Conservation (phyloP, 495 filamentous ascomycete genomes). For the Penicillium salamii region DNA sequence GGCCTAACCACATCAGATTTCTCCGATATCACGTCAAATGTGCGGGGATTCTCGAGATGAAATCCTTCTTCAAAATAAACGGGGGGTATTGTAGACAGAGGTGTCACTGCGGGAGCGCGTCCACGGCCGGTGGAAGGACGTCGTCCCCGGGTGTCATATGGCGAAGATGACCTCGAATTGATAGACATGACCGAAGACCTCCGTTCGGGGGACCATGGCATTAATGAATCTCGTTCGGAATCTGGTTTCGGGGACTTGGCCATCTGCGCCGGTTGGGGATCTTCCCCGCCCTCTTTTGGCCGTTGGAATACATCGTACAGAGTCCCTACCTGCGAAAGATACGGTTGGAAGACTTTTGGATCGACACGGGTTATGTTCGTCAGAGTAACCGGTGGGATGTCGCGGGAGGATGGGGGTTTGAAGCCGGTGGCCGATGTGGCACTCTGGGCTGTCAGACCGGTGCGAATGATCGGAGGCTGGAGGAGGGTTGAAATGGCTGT, state of each 20-base stretch:
- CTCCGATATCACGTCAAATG: slow-evolving; percentile 96
- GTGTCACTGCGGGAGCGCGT: slow-evolving; percentile 65
- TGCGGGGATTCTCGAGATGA: slow-evolving; percentile 91
- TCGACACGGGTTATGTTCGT: slow-evolving; percentile 88
- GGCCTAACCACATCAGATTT: slow-evolving; percentile 86
- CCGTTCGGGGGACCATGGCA: slow-evolving; percentile 36
- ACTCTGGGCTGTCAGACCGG: slow-evolving; percentile 75
- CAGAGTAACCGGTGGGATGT: slow-evolving; percentile 92
- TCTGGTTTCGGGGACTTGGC: slow-evolving; percentile 35
- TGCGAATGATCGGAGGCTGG: slow-evolving; percentile 85
- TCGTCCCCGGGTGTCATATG: slow-evolving; percentile 36
- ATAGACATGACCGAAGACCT: slow-evolving; percentile 37
- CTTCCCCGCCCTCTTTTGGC: slow-evolving; percentile 63
- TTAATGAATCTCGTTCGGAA: slow-evolving; percentile 31
- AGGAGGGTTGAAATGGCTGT: slow-evolving; percentile 89
- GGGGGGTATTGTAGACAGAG: slow-evolving; percentile 83
- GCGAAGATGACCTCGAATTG: slow-evolving; percentile 38
- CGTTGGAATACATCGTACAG: slow-evolving; percentile 81
- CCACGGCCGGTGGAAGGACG: slow-evolving; percentile 34
- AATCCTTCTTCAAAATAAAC: slow-evolving; percentile 97
- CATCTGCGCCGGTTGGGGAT: slow-evolving; percentile 33
- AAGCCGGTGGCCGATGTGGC: slow-evolving; percentile 64
- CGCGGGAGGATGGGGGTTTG: slow-evolving; percentile 80
- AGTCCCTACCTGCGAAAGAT: slow-evolving; percentile 76
- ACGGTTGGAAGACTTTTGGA: slow-evolving; percentile 72